Percentiles rank a stretch among this genome's conserved stretches.
phyloP scores from a whole-genome alignment of 2,329 filamentous ascomycete genomes.

The Diaporthe sp. region DNA sequence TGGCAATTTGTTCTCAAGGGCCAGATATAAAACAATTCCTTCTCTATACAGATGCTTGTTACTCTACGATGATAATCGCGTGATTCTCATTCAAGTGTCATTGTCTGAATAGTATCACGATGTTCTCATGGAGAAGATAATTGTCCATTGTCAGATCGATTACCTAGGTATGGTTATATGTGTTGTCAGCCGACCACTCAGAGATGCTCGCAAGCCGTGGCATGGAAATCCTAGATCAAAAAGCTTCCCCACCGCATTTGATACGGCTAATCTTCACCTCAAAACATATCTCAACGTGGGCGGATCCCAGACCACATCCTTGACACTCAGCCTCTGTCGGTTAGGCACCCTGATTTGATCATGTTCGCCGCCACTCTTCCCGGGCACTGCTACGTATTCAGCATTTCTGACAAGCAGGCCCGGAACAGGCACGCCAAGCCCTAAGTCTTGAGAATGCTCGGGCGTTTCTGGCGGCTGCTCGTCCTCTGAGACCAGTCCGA shows the following conservation, averaged over 20 bases:
- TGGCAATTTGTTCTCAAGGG: neutral
- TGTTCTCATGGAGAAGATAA: neutral
- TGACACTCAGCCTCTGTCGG: conserved; percentile 47
- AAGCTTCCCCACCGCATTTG: neutral
- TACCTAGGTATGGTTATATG: too few relatives aligned
- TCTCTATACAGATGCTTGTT: neutral
- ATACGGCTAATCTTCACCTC: conserved; percentile 6
- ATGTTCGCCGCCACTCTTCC: neutral
- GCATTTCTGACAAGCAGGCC: conserved; percentile 48
- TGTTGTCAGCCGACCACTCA: neutral
- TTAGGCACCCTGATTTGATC: conserved; percentile 39
- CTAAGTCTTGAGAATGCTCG: neutral
- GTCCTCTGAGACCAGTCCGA: conserved; percentile 44
- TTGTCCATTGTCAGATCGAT: neutral
- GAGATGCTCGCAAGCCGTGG: neutral
- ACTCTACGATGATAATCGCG: neutral
- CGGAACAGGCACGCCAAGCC: conserved; percentile 32
- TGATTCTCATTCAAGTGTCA: neutral
- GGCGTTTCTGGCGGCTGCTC: neutral
- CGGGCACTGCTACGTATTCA: conserved; percentile 42
- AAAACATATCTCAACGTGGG: conserved; percentile 46
- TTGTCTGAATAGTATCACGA: too few relatives aligned
- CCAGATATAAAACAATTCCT: neutral
- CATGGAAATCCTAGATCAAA: too few relatives aligned
- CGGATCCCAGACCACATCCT: conserved; percentile 55